A percentile compares a stretch with the other conserved stretches of the same genome.
These are phyloP conservation scores for Meira nashicola DNA, from an alignment of 1,284 basidiomycete genomes.

Conservation along the genomic window DNA sequence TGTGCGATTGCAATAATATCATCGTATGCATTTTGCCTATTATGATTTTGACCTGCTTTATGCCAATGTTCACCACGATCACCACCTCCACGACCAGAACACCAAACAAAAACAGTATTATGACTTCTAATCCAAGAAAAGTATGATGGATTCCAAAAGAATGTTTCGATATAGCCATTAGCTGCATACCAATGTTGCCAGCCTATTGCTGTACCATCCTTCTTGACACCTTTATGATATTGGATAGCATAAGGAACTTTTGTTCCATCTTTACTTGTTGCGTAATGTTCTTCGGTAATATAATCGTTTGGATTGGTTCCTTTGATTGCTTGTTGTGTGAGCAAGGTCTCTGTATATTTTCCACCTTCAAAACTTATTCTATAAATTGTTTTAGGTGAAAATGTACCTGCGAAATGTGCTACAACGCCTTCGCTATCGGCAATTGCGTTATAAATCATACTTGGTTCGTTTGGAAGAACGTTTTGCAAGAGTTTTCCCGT, in stretches of 20 bases:
- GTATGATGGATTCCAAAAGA: slow-evolving; percentile 68
- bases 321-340: slow-evolving; percentile 7
- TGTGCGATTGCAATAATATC: slow-evolving; percentile 62
- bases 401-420: slow-evolving; percentile 66
- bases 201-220: slow-evolving; percentile 72
- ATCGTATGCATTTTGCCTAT: slow-evolving; percentile 66
- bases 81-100: slow-evolving; percentile 65
- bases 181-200: slow-evolving; percentile 67
- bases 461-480: slow-evolving; percentile 66
- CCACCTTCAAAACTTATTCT: slow-evolving; percentile 26
- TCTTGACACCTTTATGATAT: slow-evolving; percentile 65
- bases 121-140: slow-evolving; percentile 73
- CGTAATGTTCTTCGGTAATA: slow-evolving; percentile 55
- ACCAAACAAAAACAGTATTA: slow-evolving; percentile 66
- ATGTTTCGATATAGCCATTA: slow-evolving; percentile 64
- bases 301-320: slow-evolving; percentile 61
- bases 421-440: slow-evolving; percentile 61
- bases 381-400: slow-evolving; percentile 65
- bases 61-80: slow-evolving; percentile 62
- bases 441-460: slow-evolving; percentile 62
- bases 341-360: slow-evolving; percentile 15
- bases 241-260: slow-evolving; percentile 74
- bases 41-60: slow-evolving; percentile 38
- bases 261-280: no score
- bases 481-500: slow-evolving; percentile 62